These are phyloP conservation scores for Puccinellia tenuiflora DNA, from an alignment of 176 grass and related monocot species.

Conservation along the genomic window DNA sequence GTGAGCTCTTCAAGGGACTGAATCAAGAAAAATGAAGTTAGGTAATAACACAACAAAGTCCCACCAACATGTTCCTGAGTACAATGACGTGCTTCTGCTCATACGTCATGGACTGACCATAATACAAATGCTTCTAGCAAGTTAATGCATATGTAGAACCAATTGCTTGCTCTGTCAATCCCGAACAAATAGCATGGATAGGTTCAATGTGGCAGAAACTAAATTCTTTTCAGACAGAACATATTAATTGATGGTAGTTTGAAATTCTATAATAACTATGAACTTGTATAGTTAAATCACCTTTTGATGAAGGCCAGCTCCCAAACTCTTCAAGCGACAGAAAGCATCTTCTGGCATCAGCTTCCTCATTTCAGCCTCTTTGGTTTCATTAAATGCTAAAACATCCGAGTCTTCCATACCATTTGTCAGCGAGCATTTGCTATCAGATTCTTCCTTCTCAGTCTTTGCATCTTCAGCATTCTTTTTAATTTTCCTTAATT, in stretches of 20 bases:
- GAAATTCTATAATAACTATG: not conserved
- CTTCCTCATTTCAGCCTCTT: constrained; percentile 51
- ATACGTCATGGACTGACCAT: not conserved
- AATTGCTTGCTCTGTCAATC: not conserved
- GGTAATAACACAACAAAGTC: not conserved
- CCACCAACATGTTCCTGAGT: constrained; percentile 15
- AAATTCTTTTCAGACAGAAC: constrained; percentile 1
- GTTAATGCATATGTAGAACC: not conserved
- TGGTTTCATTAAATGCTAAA: constrained; percentile 17
- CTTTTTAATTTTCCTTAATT: constrained; percentile 84
- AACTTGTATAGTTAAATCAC: constrained; percentile 36
- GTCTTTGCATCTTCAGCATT: constrained; percentile 31
- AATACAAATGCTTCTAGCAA: not conserved
- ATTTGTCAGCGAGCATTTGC: constrained; percentile 14
- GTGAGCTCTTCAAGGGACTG: constrained; percentile 83
- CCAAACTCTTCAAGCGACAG: constrained; percentile 56
- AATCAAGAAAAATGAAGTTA: constrained; percentile 37
- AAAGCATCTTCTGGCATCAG: constrained; percentile 63
- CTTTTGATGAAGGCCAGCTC: constrained; percentile 72
- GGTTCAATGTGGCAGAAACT: not conserved
- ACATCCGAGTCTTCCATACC: constrained; percentile 29
- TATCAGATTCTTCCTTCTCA: constrained; percentile 61
- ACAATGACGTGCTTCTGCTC: not conserved
- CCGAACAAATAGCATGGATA: constrained; percentile 19
- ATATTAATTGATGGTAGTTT: constrained; percentile 7